Evolutionary conservation across 352 stramenopile genomes (phyloP), one percentile per base, ranked within the genome.

Genomic region (Globisporangium orthogonon): DNA sequence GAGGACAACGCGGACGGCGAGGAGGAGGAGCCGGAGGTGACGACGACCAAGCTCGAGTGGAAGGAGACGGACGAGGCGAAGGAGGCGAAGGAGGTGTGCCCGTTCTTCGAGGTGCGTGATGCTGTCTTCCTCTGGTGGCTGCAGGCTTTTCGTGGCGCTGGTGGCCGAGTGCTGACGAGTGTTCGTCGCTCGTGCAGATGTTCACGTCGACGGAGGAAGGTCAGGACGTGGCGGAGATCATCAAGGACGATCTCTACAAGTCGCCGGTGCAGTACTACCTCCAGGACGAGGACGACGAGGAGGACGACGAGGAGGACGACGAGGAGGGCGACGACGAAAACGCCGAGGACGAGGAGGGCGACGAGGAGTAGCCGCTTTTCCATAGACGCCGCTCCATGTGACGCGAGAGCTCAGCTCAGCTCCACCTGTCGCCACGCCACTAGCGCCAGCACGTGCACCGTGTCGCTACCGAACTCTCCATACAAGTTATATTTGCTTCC

Each of bases 241-340:
- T 92, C 53, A 89, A 90, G 73, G 79, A 92, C 56, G 82, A 92
- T 37, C 41, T 89, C 5, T 92, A 74, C 79, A 90, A 88, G 71
- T 76, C 73, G 58, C 78, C 82, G 14, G 71, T 90, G 43, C 64
- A 59, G 72, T 84, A 74, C 53, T 92, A 78, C 67, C 15, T 76
- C 31, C 63, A 63, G 17, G 50, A 63, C 56, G 72, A 81, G 23
- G 74, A 73, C 4, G 73, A 86, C 1, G 77, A 70, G 2, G 72
- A 76, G 2, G 71, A 48, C 2, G 74, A 60, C 0, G 54, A 68
- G 2, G 60, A 53, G 0, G 63, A 64, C 2, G 62, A 60, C 2
- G 62, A 56, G 1, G 58, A 46, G 1, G 74, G 60, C 1, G 66
- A 71, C 1, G 64, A 23, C 35, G 35, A 40, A 10, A 40, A 10